phyloP scores from a whole-genome alignment of 2,329 filamentous ascomycete species.

The Exophiala lecanii-corni region DNA sequence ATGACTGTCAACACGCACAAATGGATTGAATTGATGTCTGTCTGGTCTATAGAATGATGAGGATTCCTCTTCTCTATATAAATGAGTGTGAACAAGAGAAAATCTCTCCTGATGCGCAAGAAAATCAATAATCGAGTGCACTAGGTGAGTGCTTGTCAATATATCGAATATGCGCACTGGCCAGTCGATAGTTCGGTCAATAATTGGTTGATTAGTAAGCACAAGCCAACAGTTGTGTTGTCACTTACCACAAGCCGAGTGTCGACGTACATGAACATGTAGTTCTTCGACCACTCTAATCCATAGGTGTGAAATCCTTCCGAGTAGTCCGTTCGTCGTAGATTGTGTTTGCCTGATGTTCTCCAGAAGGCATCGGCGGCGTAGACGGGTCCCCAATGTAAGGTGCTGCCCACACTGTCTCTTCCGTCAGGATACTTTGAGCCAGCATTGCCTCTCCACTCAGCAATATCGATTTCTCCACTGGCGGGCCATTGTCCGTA shows the following conservation, averaged over 20 bases:
- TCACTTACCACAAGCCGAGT: slow-evolving; percentile 44
- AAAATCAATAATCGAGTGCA: too few relatives aligned
- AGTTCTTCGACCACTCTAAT: slow-evolving; percentile 49
- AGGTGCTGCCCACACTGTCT: slow-evolving; percentile 40
- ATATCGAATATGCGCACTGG: too few relatives aligned
- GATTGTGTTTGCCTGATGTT: slow-evolving; percentile 28
- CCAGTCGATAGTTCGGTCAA: too few relatives aligned
- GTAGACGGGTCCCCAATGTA: slow-evolving; percentile 45
- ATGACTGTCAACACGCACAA: too few relatives aligned
- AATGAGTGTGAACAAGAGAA: too few relatives aligned
- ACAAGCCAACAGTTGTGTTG: too few relatives aligned
- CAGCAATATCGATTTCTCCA: slow-evolving; percentile 53
- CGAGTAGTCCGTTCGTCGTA: slow-evolving; percentile 28
- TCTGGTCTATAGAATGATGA: too few relatives aligned
- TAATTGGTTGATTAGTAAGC: too few relatives aligned
- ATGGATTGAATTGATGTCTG: too few relatives aligned
- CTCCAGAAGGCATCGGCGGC: slow-evolving; percentile 29
- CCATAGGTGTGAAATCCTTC: slow-evolving; percentile 48
- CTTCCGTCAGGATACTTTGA: slow-evolving; percentile 39
- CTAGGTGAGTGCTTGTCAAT: too few relatives aligned
- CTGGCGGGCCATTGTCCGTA: slow-evolving; percentile 51
- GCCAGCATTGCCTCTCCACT: slow-evolving; percentile 45
- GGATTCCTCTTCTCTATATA: too few relatives aligned
- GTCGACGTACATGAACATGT: slow-evolving; percentile 52
- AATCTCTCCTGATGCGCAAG: too few relatives aligned